These are phyloP conservation scores for Penicillium robsamsonii DNA, from an alignment of 495 filamentous ascomycete species.

Conservation along the genomic window DNA sequence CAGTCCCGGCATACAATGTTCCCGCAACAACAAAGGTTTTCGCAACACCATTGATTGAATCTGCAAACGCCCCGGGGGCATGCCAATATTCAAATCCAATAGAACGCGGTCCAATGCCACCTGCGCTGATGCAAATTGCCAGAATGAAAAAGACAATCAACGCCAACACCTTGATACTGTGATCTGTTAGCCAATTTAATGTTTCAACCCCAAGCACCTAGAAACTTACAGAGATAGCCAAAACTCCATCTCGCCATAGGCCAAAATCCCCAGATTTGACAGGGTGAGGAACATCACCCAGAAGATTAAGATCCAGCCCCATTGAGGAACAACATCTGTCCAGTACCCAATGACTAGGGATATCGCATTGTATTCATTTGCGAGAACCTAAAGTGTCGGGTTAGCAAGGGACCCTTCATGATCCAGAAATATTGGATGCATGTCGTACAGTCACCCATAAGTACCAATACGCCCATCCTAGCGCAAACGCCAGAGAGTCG, in stretches of 20 bases:
- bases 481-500: conserved; percentile 49
- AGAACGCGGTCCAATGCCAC: conserved; percentile 55
- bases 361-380: conserved; percentile 53
- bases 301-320: conserved; percentile 64
- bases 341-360: conserved; percentile 43
- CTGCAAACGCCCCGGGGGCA: conserved; percentile 65
- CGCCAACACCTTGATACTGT: conserved; percentile 51
- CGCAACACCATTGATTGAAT: conserved; percentile 56
- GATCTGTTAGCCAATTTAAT: neutral
- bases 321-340: conserved; percentile 45
- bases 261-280: conserved; percentile 55
- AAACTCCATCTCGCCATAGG: conserved; percentile 65
- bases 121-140: conserved; percentile 61
- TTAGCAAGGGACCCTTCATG: conserved; percentile 7
- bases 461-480: conserved; percentile 61
- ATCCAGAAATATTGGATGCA: neutral
- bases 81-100: conserved; percentile 65
- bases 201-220: neutral
- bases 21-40: conserved; percentile 65
- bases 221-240: conserved; percentile 35
- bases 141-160: conserved; percentile 69
- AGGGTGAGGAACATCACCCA: conserved; percentile 52
- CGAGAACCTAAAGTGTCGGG: conserved; percentile 32
- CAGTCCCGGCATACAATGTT: conserved; percentile 69
- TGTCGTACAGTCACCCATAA: conserved; percentile 49